A percentile compares a stretch with the other conserved stretches of the same genome.
phyloP scores from a whole-genome alignment of 306 rosid species.

The Quercus suber region DNA sequence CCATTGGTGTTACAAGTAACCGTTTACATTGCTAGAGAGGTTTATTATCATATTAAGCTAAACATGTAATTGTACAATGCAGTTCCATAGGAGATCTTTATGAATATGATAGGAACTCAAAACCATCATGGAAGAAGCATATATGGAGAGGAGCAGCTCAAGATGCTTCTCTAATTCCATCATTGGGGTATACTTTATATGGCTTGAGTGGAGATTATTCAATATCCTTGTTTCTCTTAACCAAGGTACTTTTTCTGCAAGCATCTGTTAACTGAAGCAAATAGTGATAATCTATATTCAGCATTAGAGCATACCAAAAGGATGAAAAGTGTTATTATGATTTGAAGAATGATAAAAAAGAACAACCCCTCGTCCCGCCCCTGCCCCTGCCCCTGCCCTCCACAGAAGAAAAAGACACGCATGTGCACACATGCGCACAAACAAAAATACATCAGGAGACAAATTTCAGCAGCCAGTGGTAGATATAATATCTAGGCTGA shows the following conservation, averaged over 20 bases:
- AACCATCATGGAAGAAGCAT: constrained; percentile 90
- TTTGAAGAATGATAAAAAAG: neutral
- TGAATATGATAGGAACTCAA: constrained; percentile 73
- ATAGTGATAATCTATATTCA: neutral
- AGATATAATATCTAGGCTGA: too few relatives aligned
- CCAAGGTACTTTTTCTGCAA: constrained; percentile 52
- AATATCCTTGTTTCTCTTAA: constrained; percentile 80
- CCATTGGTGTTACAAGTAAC: neutral
- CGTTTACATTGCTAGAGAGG: neutral
- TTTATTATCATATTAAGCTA: constrained; percentile 11
- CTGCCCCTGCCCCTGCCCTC: too few relatives aligned
- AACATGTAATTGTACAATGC: constrained; percentile 27
- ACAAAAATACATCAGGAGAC: too few relatives aligned
- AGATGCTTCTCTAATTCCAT: constrained; percentile 47
- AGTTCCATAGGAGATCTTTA: constrained; percentile 89
- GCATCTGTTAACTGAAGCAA: neutral
- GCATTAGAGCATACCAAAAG: neutral
- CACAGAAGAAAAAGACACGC: too few relatives aligned
- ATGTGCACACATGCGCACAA: too few relatives aligned
- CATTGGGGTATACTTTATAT: constrained; percentile 50
- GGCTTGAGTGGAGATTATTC: constrained; percentile 65
- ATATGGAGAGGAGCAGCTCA: constrained; percentile 58
- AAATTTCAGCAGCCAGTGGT: too few relatives aligned
- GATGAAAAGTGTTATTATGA: neutral
- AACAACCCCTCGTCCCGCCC: neutral